Conservation (phyloP, 164 flowering plant genomes). For the Vitis labrusca region DNA sequence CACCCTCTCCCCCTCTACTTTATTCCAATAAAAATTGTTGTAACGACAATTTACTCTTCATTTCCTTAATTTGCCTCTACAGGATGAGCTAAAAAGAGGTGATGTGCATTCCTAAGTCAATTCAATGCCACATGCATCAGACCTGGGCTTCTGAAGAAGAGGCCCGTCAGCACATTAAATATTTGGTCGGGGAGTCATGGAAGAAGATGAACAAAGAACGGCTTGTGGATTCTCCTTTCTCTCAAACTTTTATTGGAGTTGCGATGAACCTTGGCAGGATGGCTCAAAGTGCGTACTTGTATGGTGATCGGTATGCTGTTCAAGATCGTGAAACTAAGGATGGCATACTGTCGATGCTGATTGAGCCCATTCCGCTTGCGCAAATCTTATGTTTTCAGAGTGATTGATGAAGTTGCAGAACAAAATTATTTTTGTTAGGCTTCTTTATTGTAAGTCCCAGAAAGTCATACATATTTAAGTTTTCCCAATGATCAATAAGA, state of each 20-base stretch:
- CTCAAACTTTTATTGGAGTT: neutral
- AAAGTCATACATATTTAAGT: too few relatives aligned
- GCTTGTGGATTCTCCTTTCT: neutral
- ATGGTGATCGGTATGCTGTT: conserved; percentile 8
- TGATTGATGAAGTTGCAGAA: too few relatives aligned
- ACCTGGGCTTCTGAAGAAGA: neutral
- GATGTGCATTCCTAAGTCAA: neutral
- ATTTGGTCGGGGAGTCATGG: neutral
- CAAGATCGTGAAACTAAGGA: conserved; percentile 1
- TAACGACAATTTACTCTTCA: too few relatives aligned
- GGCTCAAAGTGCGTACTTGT: conserved; percentile 1
- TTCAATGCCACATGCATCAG: neutral
- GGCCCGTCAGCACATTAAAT: neutral
- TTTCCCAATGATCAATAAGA: too few relatives aligned
- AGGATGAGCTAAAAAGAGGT: conserved; percentile 9
- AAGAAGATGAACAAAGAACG: conserved; percentile 3
- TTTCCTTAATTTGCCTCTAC: too few relatives aligned
- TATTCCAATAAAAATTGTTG: too few relatives aligned
- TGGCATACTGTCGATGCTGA: neutral
- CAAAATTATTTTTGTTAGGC: too few relatives aligned
- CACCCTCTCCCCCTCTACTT: too few relatives aligned
- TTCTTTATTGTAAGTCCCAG: too few relatives aligned
- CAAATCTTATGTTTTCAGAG: too few relatives aligned
- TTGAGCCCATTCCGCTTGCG: neutral
- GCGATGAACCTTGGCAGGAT: conserved; percentile 1